Base-by-base conservation (phyloP, 176 grass and related monocot genomes). In the Eremochloa ophiuroides region DNA sequence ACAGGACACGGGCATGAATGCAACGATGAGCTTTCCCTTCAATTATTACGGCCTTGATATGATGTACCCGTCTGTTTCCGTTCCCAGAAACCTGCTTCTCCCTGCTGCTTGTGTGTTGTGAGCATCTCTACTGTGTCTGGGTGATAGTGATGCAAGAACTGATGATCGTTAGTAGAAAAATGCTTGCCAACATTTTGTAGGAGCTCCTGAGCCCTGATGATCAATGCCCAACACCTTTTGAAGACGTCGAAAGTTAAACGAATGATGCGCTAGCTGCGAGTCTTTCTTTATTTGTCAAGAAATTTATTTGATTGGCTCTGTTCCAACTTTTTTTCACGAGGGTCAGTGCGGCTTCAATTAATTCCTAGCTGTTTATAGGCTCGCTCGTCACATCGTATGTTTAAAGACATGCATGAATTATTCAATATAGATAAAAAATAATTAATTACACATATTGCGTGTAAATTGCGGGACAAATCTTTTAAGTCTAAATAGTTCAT, bases 21-120 rank as follows among this genome's bases (percentile, higher is more conserved):
- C 44, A 66, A 66, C 14, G 33, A 77, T 26, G 44, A 44, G 37
- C 82, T 81, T 82, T 85, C 61, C 58, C 37, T 69, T 59, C 42
- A 82, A 89, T 82, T 82, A 78, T 89, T 82, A 65, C 72, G 22
- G 69, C 17, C 65, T 47, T 76, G 82, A 89, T 80, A 62, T 63
- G 87, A 68, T 80, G 71, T 16, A 16, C 60, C 5, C 75, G 38
- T 0, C 38, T 37, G 42, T 76, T 63, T 56, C 51, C 70, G 76
- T 75, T 76, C 77, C 64, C 50, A 33, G 56, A 88, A 74, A 51
- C 66, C 38, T 39, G 65, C 12, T 26, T 17, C 6, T 37, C 17
- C 17, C 22, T 38, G 37, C 37, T 38, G 37, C 20, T 3, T 10
- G 5, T 25, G 22, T 1, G 25, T 18, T 25, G 64, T 70, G 42